Evolutionary conservation across 345 rosid genomes (phyloP).

Genomic region (Camelina laxa): DNA sequence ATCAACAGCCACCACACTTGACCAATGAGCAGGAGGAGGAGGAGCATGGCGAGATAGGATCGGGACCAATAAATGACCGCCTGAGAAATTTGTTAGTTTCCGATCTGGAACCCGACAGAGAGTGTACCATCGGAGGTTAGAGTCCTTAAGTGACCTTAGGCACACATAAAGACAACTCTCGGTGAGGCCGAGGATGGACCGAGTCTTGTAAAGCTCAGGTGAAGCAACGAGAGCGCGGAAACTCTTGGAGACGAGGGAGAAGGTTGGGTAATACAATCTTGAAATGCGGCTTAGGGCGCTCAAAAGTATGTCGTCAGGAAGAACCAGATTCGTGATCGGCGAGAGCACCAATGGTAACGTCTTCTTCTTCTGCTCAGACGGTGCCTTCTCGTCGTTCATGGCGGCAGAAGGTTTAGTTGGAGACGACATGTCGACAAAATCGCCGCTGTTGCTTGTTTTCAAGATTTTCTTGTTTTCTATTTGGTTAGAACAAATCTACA

Average conservation of each 20-base stretch:
- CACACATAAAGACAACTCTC: conserved; percentile 62
- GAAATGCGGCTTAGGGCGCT: conserved; percentile 66
- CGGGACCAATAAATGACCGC: too few relatives aligned
- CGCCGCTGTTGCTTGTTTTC: neutral
- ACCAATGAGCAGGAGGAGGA: too few relatives aligned
- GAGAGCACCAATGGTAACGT: neutral
- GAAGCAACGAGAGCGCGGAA: conserved; percentile 59
- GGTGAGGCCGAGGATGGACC: conserved; percentile 40
- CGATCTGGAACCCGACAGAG: too few relatives aligned
- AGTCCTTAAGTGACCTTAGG: conserved; percentile 45
- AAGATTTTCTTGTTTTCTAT: neutral
- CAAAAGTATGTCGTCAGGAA: conserved; percentile 68
- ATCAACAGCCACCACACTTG: too few relatives aligned
- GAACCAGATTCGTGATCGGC: conserved; percentile 24
- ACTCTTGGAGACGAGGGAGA: conserved; percentile 62
- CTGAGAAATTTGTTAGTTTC: too few relatives aligned
- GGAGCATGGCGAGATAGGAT: too few relatives aligned
- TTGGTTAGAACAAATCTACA: neutral
- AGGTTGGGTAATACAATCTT: conserved; percentile 57
- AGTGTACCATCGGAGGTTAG: too few relatives aligned
- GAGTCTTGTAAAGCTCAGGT: conserved; percentile 57
- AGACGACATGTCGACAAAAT: neutral
- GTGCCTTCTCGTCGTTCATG: conserved; percentile 13
- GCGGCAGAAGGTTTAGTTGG: neutral
- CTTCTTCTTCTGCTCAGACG: conserved; percentile 16